These are phyloP conservation scores for Malbranchea zuffiana DNA, from an alignment of 2,329 filamentous ascomycete species.

Conservation along the genomic window DNA sequence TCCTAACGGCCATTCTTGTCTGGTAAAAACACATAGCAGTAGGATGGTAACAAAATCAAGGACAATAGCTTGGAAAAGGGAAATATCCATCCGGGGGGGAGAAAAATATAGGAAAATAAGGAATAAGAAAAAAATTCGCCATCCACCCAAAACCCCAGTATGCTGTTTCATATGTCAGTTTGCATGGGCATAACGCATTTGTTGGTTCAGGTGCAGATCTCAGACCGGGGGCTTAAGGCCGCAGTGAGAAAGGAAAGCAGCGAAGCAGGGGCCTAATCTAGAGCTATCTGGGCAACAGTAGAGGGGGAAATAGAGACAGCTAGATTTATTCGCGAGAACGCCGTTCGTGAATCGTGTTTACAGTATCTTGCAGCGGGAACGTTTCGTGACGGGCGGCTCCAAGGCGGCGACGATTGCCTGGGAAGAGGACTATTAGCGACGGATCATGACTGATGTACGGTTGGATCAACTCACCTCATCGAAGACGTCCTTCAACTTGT, in stretches of 20 bases:
- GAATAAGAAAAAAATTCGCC: no score
- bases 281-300: slow-evolving; percentile 11
- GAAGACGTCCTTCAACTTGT: slow-evolving; percentile 97
- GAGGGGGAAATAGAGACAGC: slow-evolving; percentile 7
- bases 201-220: no score
- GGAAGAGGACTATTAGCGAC: slow-evolving; percentile 2
- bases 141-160: no score
- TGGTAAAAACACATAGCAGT: no score
- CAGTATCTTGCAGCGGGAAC: slow-evolving; percentile 8
- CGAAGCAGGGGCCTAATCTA: slow-evolving; percentile 9
- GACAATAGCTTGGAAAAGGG: no score
- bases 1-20: no score
- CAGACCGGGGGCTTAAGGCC: no score
- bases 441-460: neutral
- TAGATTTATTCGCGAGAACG: slow-evolving; percentile 10
- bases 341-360: slow-evolving; percentile 4
- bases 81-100: no score
- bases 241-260: slow-evolving; percentile 5
- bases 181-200: no score
- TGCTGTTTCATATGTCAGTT: no score
- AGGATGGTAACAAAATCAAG: no score
- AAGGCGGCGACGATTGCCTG: slow-evolving; percentile 92
- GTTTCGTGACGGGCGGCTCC: slow-evolving; percentile 77
- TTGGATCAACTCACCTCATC: slow-evolving; percentile 62
- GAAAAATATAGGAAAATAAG: no score